Evolutionary conservation across 1,139 yeast species (phyloP).

Genomic region (Candida tetrigidarum): DNA sequence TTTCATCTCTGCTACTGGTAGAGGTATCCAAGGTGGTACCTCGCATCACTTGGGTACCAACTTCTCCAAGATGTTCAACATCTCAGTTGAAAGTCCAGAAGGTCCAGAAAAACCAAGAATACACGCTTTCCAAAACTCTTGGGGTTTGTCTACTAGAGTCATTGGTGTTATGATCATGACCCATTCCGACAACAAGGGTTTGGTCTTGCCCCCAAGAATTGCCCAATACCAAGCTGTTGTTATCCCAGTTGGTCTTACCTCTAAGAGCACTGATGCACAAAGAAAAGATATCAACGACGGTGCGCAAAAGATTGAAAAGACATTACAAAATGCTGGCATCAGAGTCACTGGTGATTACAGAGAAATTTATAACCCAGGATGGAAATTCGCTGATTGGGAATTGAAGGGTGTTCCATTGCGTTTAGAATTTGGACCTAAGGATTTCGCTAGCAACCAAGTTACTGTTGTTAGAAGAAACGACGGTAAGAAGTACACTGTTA

Average conservation of each 20-base stretch:
- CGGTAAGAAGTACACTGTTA: conserved; percentile 71
- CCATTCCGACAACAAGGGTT: conserved; percentile 98
- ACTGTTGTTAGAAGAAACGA: conserved; percentile 94
- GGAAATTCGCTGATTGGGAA: conserved; percentile 99
- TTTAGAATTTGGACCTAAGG: conserved; percentile 96
- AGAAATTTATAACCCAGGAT: conserved; percentile 95
- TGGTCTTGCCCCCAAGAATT: conserved; percentile 97
- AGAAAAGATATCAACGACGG: conserved; percentile 71
- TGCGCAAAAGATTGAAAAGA: conserved; percentile 66
- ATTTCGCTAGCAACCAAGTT: conserved; percentile 77
- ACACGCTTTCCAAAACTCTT: conserved; percentile 94
- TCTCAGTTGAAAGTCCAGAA: conserved; percentile 92
- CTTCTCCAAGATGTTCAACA: conserved; percentile 98
- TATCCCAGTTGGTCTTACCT: conserved; percentile 93
- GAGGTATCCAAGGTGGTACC: conserved; percentile 99
- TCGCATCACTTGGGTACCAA: conserved; percentile 98
- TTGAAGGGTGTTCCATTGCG: conserved; percentile 95
- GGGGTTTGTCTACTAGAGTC: conserved; percentile 99
- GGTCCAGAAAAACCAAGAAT: conserved; percentile 86
- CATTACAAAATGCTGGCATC: conserved; percentile 59
- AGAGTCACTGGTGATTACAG: conserved; percentile 88
- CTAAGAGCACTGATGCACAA: conserved; percentile 78
- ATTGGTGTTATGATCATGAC: conserved; percentile 99
- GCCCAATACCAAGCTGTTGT: conserved; percentile 91
- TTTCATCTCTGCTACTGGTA: conserved; percentile 96